These are phyloP conservation scores for Debaryomycetaceae sp. DNA, from an alignment of 1,139 yeast genomes.

Conservation along the genomic window DNA sequence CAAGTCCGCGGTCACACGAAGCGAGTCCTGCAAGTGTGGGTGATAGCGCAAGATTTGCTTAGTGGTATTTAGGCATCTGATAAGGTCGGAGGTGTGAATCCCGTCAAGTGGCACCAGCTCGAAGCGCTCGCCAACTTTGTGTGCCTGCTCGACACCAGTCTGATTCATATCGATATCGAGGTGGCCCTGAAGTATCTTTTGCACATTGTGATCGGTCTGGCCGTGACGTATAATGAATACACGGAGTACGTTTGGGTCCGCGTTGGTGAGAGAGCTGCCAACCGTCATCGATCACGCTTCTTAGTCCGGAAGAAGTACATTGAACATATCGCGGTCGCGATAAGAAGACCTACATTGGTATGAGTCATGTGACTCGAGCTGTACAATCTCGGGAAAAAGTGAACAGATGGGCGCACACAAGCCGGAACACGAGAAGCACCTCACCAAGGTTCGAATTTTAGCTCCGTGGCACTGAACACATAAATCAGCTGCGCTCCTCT, in stretches of 20 bases:
- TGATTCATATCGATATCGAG: constrained; percentile 55
- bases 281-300: too few species aligned
- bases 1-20: constrained; percentile 33
- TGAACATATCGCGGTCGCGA: too few species aligned
- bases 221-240: constrained; percentile 74
- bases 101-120: constrained; percentile 42
- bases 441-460: too few species aligned
- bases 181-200: constrained; percentile 74
- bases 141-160: constrained; percentile 56
- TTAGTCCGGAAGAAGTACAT: too few species aligned
- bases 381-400: too few species aligned
- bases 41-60: constrained; percentile 32
- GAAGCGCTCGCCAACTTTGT: constrained; percentile 41
- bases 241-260: constrained; percentile 38
- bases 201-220: constrained; percentile 66
- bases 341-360: too few species aligned
- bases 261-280: constrained; percentile 18
- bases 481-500: too few species aligned
- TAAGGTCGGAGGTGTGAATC: constrained; percentile 56
- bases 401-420: too few species aligned
- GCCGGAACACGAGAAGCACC: too few species aligned
- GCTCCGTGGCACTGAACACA: too few species aligned
- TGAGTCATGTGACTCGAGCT: too few species aligned
- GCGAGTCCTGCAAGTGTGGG: constrained; percentile 11
- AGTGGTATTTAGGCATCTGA: constrained; percentile 57